Percentiles rank a stretch among this genome's conserved stretches.
Conservation (phyloP, 345 rosid genomes). For the Triadica sebifera region DNA sequence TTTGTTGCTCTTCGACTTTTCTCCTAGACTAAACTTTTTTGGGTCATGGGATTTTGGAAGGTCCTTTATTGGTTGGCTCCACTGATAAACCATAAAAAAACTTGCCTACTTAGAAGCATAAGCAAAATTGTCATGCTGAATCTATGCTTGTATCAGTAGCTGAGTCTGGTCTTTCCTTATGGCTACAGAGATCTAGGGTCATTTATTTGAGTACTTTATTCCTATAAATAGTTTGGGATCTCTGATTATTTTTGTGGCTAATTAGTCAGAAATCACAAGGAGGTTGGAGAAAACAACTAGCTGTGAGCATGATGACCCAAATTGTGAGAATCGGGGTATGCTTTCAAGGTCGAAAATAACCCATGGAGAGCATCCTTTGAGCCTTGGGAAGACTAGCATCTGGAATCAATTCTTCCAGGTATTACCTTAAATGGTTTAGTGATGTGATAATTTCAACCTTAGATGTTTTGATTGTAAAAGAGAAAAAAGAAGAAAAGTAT, state of each 20-base stretch:
- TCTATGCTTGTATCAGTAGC: conserved; percentile 5
- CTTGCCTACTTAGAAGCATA: neutral
- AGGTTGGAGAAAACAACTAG: conserved; percentile 60
- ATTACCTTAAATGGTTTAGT: conserved; percentile 10
- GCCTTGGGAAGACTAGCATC: conserved; percentile 84
- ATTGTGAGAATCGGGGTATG: conserved; percentile 48
- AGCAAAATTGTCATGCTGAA: neutral
- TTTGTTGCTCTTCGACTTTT: neutral
- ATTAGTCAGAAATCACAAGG: conserved; percentile 92
- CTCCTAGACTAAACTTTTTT: neutral
- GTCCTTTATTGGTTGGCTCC: neutral
- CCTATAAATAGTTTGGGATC: conserved; percentile 24
- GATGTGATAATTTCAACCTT: neutral
- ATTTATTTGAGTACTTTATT: neutral
- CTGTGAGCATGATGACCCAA: conserved; percentile 41
- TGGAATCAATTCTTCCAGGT: conserved; percentile 99
- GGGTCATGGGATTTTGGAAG: neutral
- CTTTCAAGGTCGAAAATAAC: conserved; percentile 76
- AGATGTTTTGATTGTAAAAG: neutral
- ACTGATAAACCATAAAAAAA: neutral
- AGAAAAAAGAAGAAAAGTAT: neutral
- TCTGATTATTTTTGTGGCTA: conserved; percentile 74
- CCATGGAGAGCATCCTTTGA: conserved; percentile 94
- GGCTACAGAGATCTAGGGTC: neutral
- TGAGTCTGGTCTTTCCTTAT: neutral